Conservation (phyloP, 2,329 filamentous ascomycete genomes). For the Aspergillus sp. region DNA sequence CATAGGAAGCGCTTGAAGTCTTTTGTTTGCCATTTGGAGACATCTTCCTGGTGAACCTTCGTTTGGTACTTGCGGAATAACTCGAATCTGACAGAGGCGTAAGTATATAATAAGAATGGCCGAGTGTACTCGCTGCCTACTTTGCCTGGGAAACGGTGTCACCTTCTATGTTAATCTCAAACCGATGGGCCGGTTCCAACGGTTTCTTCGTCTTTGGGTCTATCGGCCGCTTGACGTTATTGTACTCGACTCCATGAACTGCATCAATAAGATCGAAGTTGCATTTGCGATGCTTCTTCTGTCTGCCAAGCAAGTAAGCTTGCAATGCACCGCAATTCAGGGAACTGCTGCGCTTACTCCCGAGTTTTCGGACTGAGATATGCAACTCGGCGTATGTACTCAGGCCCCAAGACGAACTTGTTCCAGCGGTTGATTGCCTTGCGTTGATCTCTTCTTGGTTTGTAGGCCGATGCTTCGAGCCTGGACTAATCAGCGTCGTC, state of each 20-base stretch:
- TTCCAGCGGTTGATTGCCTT: conserved; percentile 51
- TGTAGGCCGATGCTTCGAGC: conserved; percentile 44
- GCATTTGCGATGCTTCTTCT: conserved; percentile 44
- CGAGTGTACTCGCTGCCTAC: conserved; percentile 23
- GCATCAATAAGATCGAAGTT: conserved; percentile 44
- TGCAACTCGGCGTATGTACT: conserved; percentile 48
- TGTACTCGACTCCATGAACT: conserved; percentile 48
- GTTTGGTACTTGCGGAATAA: conserved; percentile 50
- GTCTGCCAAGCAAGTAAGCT: conserved; percentile 28
- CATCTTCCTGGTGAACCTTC: conserved; percentile 46
- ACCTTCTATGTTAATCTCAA: conserved; percentile 49
- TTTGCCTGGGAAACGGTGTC: conserved; percentile 50
- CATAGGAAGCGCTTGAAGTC: conserved; percentile 51
- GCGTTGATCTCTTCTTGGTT: conserved; percentile 47
- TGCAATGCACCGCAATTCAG: neutral
- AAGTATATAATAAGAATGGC: neutral
- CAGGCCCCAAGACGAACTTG: conserved; percentile 47
- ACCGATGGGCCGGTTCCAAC: conserved; percentile 50
- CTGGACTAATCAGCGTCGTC: conserved; percentile 24
- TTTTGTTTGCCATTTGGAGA: conserved; percentile 43
- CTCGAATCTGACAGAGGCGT: conserved; percentile 34
- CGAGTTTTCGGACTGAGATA: conserved; percentile 46
- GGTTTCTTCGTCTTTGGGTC: conserved; percentile 45
- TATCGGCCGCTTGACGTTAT: conserved; percentile 42
- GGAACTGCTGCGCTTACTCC: conserved; percentile 35